Conservation (phyloP, 1,139 yeast species). For the Geotrichum fermentans region DNA sequence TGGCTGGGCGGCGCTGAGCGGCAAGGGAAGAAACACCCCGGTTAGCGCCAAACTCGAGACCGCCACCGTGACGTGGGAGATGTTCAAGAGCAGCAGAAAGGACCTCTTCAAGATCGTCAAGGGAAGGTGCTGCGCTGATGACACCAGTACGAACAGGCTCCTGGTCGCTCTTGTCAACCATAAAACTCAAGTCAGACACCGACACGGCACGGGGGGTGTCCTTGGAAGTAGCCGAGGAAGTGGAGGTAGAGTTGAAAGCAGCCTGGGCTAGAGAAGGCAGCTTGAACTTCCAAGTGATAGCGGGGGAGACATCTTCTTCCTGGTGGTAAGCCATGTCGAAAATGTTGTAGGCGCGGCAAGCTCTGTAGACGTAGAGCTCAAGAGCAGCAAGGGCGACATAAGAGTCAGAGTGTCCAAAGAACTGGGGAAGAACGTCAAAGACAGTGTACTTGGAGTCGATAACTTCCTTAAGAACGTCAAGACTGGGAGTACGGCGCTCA, state of each 20-base stretch:
- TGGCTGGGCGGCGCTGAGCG: constrained; percentile 33
- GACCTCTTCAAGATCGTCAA: constrained; percentile 87
- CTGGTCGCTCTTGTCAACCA: constrained; percentile 59
- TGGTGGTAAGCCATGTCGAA: constrained; percentile 67
- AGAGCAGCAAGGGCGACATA: constrained; percentile 95
- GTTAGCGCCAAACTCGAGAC: constrained; percentile 27
- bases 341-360: constrained; percentile 91
- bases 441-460: constrained; percentile 95
- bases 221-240: constrained; percentile 20
- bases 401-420: constrained; percentile 75
- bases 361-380: constrained; percentile 92
- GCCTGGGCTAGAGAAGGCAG: constrained; percentile 68
- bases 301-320: constrained; percentile 48
- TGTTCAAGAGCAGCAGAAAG: constrained; percentile 70
- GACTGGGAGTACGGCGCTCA: constrained; percentile 76
- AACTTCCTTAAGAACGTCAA: constrained; percentile 77
- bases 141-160: constrained; percentile 80
- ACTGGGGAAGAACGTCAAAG: constrained; percentile 90
- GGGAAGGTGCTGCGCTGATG: constrained; percentile 72
- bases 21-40: constrained; percentile 28
- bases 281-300: constrained; percentile 86
- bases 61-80: constrained; percentile 46
- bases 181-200: constrained; percentile 83
- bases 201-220: constrained; percentile 71
- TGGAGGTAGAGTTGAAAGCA: constrained; percentile 39